Conservation (phyloP, 192 early-diverging fungal genomes). For the Coemansia sp. region DNA sequence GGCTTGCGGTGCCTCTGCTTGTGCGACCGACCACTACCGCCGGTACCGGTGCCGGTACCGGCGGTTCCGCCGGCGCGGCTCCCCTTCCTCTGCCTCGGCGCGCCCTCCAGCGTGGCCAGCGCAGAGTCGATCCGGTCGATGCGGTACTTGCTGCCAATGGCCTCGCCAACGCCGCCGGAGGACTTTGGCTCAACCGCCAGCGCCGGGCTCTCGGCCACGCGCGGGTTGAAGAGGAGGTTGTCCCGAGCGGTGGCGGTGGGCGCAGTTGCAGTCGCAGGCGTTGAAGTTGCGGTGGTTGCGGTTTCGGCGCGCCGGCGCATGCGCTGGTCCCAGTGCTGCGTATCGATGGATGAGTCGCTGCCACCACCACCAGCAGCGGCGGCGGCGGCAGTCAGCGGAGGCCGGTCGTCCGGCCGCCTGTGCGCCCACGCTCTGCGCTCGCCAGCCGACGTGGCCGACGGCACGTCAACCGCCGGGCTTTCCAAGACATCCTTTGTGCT, state of each 20-base stretch:
- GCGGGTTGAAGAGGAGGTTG: constrained; percentile 8
- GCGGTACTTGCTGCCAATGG: constrained; percentile 14
- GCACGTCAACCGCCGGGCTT: constrained; percentile 18
- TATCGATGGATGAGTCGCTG: constrained; percentile 11
- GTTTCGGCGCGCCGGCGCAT: constrained; percentile 30
- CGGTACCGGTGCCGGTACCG: constrained; percentile 1
- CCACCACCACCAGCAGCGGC: not conserved
- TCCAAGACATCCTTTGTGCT: constrained; percentile 26
- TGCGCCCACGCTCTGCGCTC: constrained; percentile 42
- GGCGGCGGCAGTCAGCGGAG: constrained; percentile 23
- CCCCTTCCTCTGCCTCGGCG: not conserved
- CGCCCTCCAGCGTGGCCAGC: constrained; percentile 37
- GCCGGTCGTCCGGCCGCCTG: constrained; percentile 22
- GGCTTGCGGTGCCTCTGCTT: constrained; percentile 16
- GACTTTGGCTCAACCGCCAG: constrained; percentile 35
- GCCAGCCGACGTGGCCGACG: constrained; percentile 11
- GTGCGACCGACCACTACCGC: constrained; percentile 9
- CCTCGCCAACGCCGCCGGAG: constrained; percentile 30
- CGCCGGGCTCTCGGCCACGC: constrained; percentile 26
- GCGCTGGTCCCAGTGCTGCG: constrained; percentile 29
- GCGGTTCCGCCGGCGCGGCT: no score
- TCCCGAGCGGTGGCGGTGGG: not conserved
- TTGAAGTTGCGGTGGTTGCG: not conserved
- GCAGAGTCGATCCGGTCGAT: constrained; percentile 25
- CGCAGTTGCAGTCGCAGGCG: not conserved